Percentiles rank a stretch among this genome's conserved stretches.
phyloP scores from a whole-genome alignment of 2,329 filamentous ascomycete genomes.

The Cadophora sp. region DNA sequence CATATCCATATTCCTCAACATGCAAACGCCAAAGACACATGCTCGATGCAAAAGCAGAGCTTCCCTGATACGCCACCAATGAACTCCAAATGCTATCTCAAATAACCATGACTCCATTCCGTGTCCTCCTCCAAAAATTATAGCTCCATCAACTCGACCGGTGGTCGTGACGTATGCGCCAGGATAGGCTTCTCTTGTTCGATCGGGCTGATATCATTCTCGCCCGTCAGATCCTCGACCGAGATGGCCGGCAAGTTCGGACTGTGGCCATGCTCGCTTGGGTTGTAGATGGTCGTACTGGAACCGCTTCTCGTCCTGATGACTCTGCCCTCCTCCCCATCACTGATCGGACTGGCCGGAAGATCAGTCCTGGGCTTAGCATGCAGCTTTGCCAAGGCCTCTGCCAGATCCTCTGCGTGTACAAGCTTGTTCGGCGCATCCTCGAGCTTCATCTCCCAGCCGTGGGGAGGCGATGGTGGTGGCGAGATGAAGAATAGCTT shows the following conservation, averaged over 20 bases:
- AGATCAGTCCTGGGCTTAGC: slow-evolving; percentile 48
- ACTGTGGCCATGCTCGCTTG: slow-evolving; percentile 60
- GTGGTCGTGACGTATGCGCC: slow-evolving; percentile 67
- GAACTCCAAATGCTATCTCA: slow-evolving; percentile 21
- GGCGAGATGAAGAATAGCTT: slow-evolving; percentile 78
- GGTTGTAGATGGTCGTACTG: slow-evolving; percentile 71
- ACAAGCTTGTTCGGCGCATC: slow-evolving; percentile 74
- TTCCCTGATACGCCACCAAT: slow-evolving; percentile 21
- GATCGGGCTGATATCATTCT: slow-evolving; percentile 51
- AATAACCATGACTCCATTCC: neutral
- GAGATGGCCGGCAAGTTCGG: slow-evolving; percentile 68
- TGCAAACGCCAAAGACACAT: slow-evolving; percentile 23
- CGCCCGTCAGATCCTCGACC: slow-evolving; percentile 70
- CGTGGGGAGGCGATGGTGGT: slow-evolving; percentile 71
- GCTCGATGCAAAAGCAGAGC: slow-evolving; percentile 40
- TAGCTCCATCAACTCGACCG: slow-evolving; percentile 66
- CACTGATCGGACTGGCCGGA: slow-evolving; percentile 53
- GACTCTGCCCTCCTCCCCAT: slow-evolving; percentile 32
- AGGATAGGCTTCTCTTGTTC: slow-evolving; percentile 55
- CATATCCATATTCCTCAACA: slow-evolving; percentile 16
- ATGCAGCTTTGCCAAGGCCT: slow-evolving; percentile 68
- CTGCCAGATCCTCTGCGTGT: slow-evolving; percentile 72
- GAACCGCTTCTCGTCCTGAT: slow-evolving; percentile 59
- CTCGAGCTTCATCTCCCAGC: slow-evolving; percentile 72
- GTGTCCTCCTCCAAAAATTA: neutral